Percentiles rank a stretch among this genome's conserved stretches.
Evolutionary conservation across 106 monocot genomes (phyloP).

Genomic region (Vanilla planifolia): DNA sequence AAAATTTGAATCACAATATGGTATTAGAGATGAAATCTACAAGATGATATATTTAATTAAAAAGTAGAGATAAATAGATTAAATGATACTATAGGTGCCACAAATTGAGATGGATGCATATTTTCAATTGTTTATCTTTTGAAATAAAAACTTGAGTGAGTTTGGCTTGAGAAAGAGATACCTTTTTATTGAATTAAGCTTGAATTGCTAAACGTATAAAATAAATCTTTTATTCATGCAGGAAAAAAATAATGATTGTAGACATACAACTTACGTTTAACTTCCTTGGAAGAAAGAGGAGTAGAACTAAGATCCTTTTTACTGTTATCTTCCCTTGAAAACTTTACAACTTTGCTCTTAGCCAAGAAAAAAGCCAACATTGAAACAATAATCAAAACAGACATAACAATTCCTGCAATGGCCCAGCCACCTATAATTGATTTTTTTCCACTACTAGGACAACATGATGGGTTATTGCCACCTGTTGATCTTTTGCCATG

Average conservation of each 20-base stretch:
- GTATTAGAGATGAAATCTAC: too few species aligned
- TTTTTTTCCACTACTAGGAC: constrained; percentile 22
- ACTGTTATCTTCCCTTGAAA: constrained; percentile 24
- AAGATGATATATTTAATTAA: too few species aligned
- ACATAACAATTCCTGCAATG: constrained; percentile 63
- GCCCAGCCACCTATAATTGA: constrained; percentile 52
- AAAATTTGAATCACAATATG: too few species aligned
- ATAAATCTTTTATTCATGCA: not conserved
- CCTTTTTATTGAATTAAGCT: too few species aligned
- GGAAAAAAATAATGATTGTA: not conserved
- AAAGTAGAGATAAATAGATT: too few species aligned
- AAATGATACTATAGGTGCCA: too few species aligned
- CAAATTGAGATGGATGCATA: too few species aligned
- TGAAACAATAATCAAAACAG: constrained; percentile 47
- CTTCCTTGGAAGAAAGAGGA: constrained; percentile 32
- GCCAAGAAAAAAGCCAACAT: constrained; percentile 68
- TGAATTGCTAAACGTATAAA: too few species aligned
- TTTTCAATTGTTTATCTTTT: too few species aligned
- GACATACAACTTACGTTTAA: constrained; percentile 38
- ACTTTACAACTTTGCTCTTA: constrained; percentile 22
- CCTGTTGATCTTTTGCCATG: constrained; percentile 37
- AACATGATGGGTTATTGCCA: constrained; percentile 18
- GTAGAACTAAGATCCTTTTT: constrained; percentile 26
- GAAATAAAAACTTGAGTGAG: too few species aligned
- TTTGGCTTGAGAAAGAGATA: too few species aligned